A percentile compares a stretch with the other conserved stretches of the same genome.
phyloP scores from a whole-genome alignment of 2,329 filamentous ascomycete genomes.

The Trichoderma hamatum region DNA sequence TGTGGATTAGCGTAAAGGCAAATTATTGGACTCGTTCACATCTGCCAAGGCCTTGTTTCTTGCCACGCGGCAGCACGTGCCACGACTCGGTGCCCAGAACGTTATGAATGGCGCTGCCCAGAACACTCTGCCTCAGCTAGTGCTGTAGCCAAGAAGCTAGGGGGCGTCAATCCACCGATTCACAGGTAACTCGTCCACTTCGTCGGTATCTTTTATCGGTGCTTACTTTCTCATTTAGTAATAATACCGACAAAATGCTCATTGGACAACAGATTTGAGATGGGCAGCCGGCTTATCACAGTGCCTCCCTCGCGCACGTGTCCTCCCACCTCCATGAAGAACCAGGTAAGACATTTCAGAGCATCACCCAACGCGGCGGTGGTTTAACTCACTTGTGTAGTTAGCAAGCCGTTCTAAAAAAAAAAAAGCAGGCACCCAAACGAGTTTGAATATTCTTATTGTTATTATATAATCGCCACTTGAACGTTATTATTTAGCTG shows the following conservation, averaged over 20 bases:
- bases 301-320: not conserved
- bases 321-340: not conserved
- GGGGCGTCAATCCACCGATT: not conserved
- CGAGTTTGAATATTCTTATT: not conserved
- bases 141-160: not conserved
- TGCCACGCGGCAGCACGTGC: slow-evolving; percentile 12
- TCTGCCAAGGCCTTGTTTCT: not conserved
- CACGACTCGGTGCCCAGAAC: slow-evolving; percentile 20
- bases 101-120: not conserved
- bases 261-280: not conserved
- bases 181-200: not conserved
- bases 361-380: not conserved
- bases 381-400: not conserved
- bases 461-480: not conserved
- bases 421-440: not conserved
- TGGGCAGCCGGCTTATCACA: slow-evolving; percentile 14
- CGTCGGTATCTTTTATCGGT: not conserved
- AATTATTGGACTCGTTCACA: not conserved
- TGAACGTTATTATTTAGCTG: not conserved
- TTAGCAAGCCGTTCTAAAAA: not conserved
- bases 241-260: not conserved
- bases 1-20: not conserved
- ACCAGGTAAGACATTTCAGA: not conserved
- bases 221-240: not conserved
- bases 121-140: not conserved